Base-by-base conservation (phyloP, 192 early-diverging fungal genomes). In the Entrophospora sp. region DNA sequence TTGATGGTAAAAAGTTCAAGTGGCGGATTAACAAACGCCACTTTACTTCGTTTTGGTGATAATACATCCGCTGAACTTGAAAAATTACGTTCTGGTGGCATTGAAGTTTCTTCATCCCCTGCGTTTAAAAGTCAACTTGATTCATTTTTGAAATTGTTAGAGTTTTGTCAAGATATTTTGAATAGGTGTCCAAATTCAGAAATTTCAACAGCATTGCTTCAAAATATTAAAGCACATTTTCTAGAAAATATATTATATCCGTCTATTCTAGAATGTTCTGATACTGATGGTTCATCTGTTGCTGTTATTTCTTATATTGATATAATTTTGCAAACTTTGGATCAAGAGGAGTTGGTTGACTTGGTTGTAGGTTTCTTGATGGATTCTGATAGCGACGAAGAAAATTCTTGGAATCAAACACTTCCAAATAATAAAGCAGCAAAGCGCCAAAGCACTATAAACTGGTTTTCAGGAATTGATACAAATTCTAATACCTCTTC, bases 231-330 rank as follows among this genome's bases (percentile, higher is more conserved):
- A 55, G 71, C 79, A 27, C 84, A 88, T 31, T 92, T 96, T 73
- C 74, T 98, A 42, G 89, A 89, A 56, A 86, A 89, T 40, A 92
- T 94, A 58, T 77, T 98, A 40, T 89, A 91, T 59, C 88, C 94
- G 20, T 88, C 88, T 36, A 78, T 95, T 51, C 71, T 87, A 37
- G 90, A 89, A 53, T 89, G 89, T 71, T 93, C 91, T 0, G 95
- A 98, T 73, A 89, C 86, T 22, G 93, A 98, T 71, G 93, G 92
- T 5, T 90, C 89, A 58, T 87, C 92, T 16, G 89, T 93, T 0
- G 87, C 94, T 2, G 85, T 90, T 1, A 88, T 98, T 69, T 89
- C 83, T 60, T 98, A 98, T 57, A 81, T 98, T 46, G 86, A 91
- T 60, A 70, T 88, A 52, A 91, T 96, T 70, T 72, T 95, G 6